Base-by-base conservation (phyloP, 768 basidiomycete species). In the Auriscalpium microsporum region DNA sequence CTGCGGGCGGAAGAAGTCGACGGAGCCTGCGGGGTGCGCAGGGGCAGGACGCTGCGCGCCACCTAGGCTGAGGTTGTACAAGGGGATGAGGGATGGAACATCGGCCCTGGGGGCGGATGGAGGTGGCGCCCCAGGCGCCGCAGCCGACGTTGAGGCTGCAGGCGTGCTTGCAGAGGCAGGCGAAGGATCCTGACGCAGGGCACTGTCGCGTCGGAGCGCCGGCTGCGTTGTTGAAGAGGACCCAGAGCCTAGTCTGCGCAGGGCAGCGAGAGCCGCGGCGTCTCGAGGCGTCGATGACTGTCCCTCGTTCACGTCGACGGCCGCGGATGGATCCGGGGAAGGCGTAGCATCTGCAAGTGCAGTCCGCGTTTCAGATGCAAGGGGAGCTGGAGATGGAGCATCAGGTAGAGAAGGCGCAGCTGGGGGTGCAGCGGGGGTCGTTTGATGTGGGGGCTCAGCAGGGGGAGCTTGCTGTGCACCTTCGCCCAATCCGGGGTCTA, bases 251-350 rank as follows among this genome's bases (percentile, higher is more conserved):
- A 74, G 66, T 55, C 87, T 76, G 56, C 79, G 77, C 56, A 87
- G 60, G 3, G 87, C 86, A 11, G 90, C 88, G 40, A 75, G 73
- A 38, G 83, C 83, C 19, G 88, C 87, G 1, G 83, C 84, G 45
- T 76, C 75, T 57, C 75, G 62, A 14, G 79, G 73, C 37, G 71
- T 68, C 50, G 65, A 57, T 10, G 63, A 57, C 36, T 61, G 35
- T 5, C 58, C 63, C 63, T 58, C 48, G 52, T 23, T 53, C 28
- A 40, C 54, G 53, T 49, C 38, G 48, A n/a, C n/a, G 16, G 50
- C 46, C 38, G 11, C 48, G 19, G 46, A 35, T 17, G 53, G 46
- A 48, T 42, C 44, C 34, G 56, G 35, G 17, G 35, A 38, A 48
- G 58, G 3, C 53, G 63, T 14, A 48, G 59, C 14, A 63, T 50